Base-by-base conservation (phyloP, 257 asterid genomes). In the Nicotiana paniculata region DNA sequence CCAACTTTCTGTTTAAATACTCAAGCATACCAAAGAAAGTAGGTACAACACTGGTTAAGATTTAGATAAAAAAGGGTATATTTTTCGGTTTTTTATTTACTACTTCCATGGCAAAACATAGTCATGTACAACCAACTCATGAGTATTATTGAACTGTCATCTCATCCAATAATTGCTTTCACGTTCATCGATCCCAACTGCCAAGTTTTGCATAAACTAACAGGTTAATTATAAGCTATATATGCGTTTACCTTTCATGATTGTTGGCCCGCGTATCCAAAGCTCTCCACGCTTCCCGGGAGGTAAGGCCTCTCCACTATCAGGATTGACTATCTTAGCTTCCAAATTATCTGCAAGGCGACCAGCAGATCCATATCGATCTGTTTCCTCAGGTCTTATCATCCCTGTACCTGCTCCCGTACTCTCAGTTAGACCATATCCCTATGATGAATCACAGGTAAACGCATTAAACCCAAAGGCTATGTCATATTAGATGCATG, bases 381-480 rank as follows among this genome's bases (percentile, higher is more conserved):
- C 83, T 3, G 91, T 80, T 84, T 95, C 99, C 75, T 93, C 97
- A 15, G 88, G 85, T 81, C 90, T 91, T 13, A 79, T 48, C 84
- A 92, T 80, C 72, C 93, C 86, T n/a, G 97, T 84, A 58, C 87
- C 92, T 11, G 81, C 91, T 84, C 99, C 99, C 1, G 91, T 85
- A 55, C 90, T 89, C 92, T 93, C 99, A 1, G 99, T 95, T 91
- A 95, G 68, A 30, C 98, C 99, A 86, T 91, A 95, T 18, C 99
- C 98, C 99, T 96, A 67, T 9, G 81, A 28, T 70, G 81, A 57
- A 75, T 67, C 62, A 57, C 57, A 81, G 21, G 46, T 67, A 26
- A 83, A 54, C 17, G 15, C 43, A 48, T 46, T 72, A 46, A 72
- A 72, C 48, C 39, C 26, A 24, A n/a, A 72, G 13, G 43, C 15